A percentile compares a stretch with the other conserved stretches of the same genome.
Evolutionary conservation across 352 stramenopile species (phyloP).

Genomic region (Globisporangium emineosum): DNA sequence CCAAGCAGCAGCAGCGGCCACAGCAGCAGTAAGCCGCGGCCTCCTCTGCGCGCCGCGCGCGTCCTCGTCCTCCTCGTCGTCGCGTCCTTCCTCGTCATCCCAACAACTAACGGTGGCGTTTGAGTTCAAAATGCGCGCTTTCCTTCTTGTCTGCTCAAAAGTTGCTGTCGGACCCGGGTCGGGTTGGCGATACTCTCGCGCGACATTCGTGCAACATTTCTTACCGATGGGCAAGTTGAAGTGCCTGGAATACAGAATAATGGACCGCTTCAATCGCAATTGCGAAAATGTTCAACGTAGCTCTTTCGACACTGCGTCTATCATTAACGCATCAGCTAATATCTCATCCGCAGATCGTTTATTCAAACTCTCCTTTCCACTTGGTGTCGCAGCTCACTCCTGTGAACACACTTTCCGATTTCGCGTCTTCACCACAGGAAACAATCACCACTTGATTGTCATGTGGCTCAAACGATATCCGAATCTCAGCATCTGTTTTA

Average conservation of each 20-base stretch:
- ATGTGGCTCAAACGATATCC: constrained; percentile 44
- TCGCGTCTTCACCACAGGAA: constrained; percentile 31
- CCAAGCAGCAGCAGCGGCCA: constrained; percentile 7
- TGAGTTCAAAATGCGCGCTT: constrained; percentile 9
- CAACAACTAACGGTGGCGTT: background rate
- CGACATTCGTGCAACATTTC: constrained; percentile 7
- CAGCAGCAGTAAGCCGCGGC: background rate
- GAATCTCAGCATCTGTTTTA: constrained; percentile 48
- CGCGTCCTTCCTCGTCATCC: background rate
- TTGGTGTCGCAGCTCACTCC: constrained; percentile 53
- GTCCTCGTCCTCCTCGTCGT: background rate
- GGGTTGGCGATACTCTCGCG: background rate
- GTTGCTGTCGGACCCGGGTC: background rate
- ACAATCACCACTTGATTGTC: constrained; percentile 56
- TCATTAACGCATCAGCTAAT: background rate
- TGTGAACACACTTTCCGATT: constrained; percentile 25
- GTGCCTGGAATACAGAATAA: background rate
- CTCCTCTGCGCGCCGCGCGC: constrained; percentile 4
- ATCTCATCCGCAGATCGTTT: constrained; percentile 7
- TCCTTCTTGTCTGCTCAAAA: background rate
- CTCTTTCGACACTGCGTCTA: background rate
- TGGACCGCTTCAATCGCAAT: background rate
- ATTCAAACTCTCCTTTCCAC: constrained; percentile 70
- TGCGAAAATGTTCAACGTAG: no score
- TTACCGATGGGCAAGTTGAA: background rate